Evolutionary conservation across 2,329 filamentous ascomycete genomes (phyloP).

Genomic region (Xylaria sp.): DNA sequence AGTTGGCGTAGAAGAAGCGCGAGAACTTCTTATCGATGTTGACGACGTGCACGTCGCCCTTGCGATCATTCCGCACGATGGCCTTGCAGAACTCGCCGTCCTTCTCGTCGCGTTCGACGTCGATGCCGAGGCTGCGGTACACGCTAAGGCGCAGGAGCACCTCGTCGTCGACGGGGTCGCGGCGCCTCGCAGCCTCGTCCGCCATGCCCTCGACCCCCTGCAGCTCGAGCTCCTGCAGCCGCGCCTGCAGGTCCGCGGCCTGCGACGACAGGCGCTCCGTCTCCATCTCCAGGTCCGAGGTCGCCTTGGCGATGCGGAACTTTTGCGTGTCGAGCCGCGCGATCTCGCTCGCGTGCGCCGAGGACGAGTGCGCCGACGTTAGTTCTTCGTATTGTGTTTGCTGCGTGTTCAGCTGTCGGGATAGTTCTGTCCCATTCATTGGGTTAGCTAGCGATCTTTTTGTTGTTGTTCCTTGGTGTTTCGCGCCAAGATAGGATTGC

Average conservation of each 20-base stretch:
- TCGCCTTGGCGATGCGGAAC: slow-evolving; percentile 91
- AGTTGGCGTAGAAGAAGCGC: slow-evolving; percentile 90
- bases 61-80: slow-evolving; percentile 81
- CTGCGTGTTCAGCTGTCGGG: slow-evolving; percentile 76
- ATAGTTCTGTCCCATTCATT: slow-evolving; percentile 57
- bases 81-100: slow-evolving; percentile 84
- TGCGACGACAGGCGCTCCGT: slow-evolving; percentile 87
- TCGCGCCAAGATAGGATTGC: too few species aligned
- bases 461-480: neutral
- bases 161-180: slow-evolving; percentile 65
- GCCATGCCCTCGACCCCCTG: slow-evolving; percentile 79
- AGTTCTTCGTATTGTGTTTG: slow-evolving; percentile 79
- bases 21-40: slow-evolving; percentile 94
- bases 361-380: slow-evolving; percentile 73
- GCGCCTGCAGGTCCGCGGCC: slow-evolving; percentile 73
- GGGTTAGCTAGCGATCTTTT: neutral
- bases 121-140: slow-evolving; percentile 88
- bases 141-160: slow-evolving; percentile 81
- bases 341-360: slow-evolving; percentile 82
- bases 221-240: slow-evolving; percentile 81
- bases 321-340: slow-evolving; percentile 89
- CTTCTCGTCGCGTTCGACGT: slow-evolving; percentile 76
- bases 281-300: slow-evolving; percentile 88
- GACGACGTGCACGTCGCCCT: slow-evolving; percentile 92
- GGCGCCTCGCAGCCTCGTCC: slow-evolving; percentile 38